Percentiles rank a stretch among this genome's conserved stretches.
phyloP scores from a whole-genome alignment of 73 alveolate species.

The Tetrahymena elliotti region DNA sequence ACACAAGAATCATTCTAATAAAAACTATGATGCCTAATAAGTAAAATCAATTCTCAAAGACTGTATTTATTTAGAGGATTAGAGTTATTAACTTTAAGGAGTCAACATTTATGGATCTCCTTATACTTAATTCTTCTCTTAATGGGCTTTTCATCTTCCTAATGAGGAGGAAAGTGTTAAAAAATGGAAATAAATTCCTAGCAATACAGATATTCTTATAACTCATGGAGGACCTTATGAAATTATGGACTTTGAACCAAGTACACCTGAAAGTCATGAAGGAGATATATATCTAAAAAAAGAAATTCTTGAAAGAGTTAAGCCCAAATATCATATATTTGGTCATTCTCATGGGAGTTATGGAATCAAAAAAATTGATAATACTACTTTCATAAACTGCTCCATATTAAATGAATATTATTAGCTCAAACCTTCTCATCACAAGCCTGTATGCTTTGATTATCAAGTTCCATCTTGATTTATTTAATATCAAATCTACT shows the following conservation, averaged over 20 bases:
- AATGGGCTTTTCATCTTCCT: constrained; percentile 22
- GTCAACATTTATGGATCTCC: constrained; percentile 49
- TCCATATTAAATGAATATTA: constrained; percentile 8
- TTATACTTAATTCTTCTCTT: background rate
- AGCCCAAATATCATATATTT: constrained; percentile 38
- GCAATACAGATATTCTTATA: constrained; percentile 29
- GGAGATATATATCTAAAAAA: constrained; percentile 14
- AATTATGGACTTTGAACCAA: background rate
- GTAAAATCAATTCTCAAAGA: background rate
- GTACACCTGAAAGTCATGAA: background rate
- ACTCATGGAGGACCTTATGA: constrained; percentile 52
- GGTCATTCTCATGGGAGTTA: constrained; percentile 51
- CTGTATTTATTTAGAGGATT: constrained; percentile 41
- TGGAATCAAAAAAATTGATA: constrained; percentile 13
- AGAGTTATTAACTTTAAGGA: constrained; percentile 8
- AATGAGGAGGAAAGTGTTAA: background rate
- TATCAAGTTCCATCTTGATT: background rate
- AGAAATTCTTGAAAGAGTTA: background rate
- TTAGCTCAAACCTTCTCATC: background rate
- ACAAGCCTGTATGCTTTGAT: background rate
- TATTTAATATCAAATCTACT: too few relatives aligned
- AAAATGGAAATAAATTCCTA: constrained; percentile 41
- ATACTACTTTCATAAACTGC: constrained; percentile 34
- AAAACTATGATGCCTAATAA: background rate
- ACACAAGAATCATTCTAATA: background rate